Evolutionary conservation across 768 basidiomycete genomes (phyloP), one percentile per base, ranked within the genome.

Genomic region (Cystofilobasidium capitatum): DNA sequence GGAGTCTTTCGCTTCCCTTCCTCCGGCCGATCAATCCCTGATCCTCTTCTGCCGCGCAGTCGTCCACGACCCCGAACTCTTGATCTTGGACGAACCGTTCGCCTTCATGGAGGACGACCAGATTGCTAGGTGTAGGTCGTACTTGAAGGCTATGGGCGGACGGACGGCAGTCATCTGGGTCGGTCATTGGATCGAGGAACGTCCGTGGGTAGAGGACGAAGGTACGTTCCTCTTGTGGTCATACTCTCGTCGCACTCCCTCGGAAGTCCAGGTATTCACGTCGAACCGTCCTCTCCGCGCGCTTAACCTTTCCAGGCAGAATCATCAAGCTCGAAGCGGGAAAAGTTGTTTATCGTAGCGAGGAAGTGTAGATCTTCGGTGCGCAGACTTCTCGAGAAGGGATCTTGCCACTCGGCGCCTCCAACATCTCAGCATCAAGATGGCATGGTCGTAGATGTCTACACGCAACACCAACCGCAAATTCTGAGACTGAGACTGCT

Each of bases 1-100:
- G 12, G 10, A 39, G 24, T 12, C 55, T 20, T 96, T 98, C 73
- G 81, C 83, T 0, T 81, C 82, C 45, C 80, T 93, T 8, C 80
- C 86, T 0, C 80, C 83, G 0, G 87, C 85, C 0, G 88, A 88
- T 74, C 93, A 94, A 77, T 82, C 85, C 54, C 76, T 93, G 54
- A 84, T 91, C 24, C 78, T 98, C 42, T 81, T 97, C 49, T 85
- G 93, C 82, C 84, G 92, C 22, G 89, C 92, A 33, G 79, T 96
- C 39, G 90, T 93, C 12, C 83, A 83, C 17, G 78, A 81, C 17
- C 88, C 89, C 3, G 82, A 82, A 64, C 74, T 99, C 39, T 80
- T 98, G 9, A 79, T 97, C 13, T 78, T 98, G 45, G 94, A 99
- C 73, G 94, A 99, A 75, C 88, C 86, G 12, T 92, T 89, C 84